phyloP scores from a whole-genome alignment of 2,329 filamentous ascomycete species.

The Diaporthe vexans region DNA sequence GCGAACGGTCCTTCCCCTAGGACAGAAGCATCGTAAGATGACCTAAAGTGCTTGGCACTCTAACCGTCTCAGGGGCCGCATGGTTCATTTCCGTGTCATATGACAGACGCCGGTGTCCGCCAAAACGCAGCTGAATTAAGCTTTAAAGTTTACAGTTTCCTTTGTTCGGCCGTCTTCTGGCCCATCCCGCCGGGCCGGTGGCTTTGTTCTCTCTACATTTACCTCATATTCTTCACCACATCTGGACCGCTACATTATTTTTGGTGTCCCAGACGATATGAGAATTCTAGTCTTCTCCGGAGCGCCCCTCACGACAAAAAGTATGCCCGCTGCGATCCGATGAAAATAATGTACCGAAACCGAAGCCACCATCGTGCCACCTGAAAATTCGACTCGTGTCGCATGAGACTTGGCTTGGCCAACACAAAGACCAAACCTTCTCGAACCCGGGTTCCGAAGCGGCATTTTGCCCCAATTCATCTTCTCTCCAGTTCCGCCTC shows the following conservation, averaged over 20 bases:
- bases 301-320: neutral
- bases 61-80: slow-evolving; percentile 24
- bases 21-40: neutral
- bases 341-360: slow-evolving; percentile 6
- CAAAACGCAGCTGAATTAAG: neutral
- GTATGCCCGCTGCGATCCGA: neutral
- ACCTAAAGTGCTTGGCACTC: slow-evolving; percentile 20
- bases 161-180: neutral
- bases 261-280: neutral
- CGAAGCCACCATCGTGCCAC: slow-evolving; percentile 5
- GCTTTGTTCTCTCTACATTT: neutral
- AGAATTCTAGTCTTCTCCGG: neutral
- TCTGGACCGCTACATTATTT: too few species aligned
- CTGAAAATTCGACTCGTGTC: slow-evolving; percentile 16
- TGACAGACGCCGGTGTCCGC: slow-evolving; percentile 3
- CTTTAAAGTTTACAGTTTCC: neutral
- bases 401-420: slow-evolving; percentile 20
- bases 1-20: neutral
- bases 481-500: neutral
- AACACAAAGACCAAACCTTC: slow-evolving; percentile 3
- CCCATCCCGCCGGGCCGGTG: neutral
- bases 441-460: neutral
- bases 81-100: slow-evolving; percentile 31
- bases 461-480: too few species aligned
- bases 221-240: too few species aligned